Conservation (phyloP, 805 yeast species). For the Priceomyces haplophilus region DNA sequence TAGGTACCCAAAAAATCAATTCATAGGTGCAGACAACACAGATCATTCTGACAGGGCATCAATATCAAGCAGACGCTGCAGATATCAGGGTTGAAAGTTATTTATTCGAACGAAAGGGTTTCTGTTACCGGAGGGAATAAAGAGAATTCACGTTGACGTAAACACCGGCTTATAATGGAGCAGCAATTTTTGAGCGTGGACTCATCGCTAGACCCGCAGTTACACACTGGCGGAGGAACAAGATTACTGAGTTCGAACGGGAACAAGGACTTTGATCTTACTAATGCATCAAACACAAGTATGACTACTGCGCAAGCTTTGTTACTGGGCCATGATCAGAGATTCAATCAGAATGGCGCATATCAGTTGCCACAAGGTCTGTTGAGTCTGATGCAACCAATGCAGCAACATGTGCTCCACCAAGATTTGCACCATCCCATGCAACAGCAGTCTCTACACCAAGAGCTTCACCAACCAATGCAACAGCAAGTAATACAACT, state of each 20-base stretch:
- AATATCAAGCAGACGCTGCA: neutral
- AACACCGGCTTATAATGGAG: slow-evolving; percentile 9
- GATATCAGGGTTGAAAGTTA: neutral
- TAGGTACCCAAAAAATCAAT: neutral
- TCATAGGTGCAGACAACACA: neutral
- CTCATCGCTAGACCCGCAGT: slow-evolving; percentile 15
- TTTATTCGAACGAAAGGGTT: too few relatives aligned
- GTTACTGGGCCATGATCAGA: slow-evolving; percentile 12
- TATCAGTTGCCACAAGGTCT: slow-evolving; percentile 5
- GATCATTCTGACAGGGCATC: neutral
- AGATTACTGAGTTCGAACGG: slow-evolving; percentile 2
- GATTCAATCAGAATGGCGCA: slow-evolving; percentile 9
- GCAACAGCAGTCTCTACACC: slow-evolving; percentile 10
- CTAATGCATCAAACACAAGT: slow-evolving; percentile 13
- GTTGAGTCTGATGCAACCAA: slow-evolving; percentile 3
- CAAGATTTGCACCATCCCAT: slow-evolving; percentile 9
- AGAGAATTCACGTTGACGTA: too few relatives aligned
- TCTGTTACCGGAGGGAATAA: too few relatives aligned
- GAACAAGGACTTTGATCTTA: slow-evolving; percentile 10
- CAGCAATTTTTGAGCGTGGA: slow-evolving; percentile 19
- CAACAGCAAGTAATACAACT: slow-evolving; percentile 14
- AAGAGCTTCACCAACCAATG: slow-evolving; percentile 6
- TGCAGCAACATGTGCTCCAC: slow-evolving; percentile 9
- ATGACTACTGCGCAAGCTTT: slow-evolving; percentile 16
- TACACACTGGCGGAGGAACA: slow-evolving; percentile 9